A percentile compares a stretch with the other conserved stretches of the same genome.
Evolutionary conservation across 169 alveolate species (phyloP).

Genomic region (Eimeria falciformis): DNA sequence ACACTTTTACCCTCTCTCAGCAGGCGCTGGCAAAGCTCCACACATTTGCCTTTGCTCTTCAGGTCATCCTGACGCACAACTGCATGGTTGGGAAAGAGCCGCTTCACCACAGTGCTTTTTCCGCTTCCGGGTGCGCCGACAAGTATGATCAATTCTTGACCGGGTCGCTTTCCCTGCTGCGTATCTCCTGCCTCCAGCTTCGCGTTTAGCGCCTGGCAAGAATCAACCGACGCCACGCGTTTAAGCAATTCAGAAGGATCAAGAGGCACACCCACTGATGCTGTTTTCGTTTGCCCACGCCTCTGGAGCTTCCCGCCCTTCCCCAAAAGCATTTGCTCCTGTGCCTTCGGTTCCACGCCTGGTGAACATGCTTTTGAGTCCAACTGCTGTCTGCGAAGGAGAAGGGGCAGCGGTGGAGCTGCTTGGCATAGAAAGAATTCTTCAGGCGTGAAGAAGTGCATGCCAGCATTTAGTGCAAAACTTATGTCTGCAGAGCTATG

Average conservation of each 20-base stretch:
- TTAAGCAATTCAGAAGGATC: constrained; percentile 53
- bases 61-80: constrained; percentile 78
- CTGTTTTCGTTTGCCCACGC: background rate
- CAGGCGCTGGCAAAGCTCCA: constrained; percentile 43
- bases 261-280: background rate
- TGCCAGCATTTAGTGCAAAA: constrained; percentile 72
- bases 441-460: constrained; percentile 77
- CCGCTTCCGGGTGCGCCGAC: constrained; percentile 80
- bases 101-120: constrained; percentile 67
- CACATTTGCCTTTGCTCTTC: constrained; percentile 61
- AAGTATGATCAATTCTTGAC: constrained; percentile 67
- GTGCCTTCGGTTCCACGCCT: background rate
- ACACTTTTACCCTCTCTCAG: constrained; percentile 67
- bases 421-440: constrained; percentile 39
- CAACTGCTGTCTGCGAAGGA: constrained; percentile 17
- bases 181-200: background rate
- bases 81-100: constrained; percentile 24
- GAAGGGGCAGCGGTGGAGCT: constrained; percentile 58
- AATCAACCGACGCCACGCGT: background rate
- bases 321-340: constrained; percentile 3
- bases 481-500: constrained; percentile 75
- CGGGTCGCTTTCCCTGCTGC: background rate
- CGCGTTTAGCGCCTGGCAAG: background rate
- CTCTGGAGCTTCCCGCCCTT: background rate
- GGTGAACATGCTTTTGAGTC: background rate